A percentile compares a stretch with the other conserved stretches of the same genome.
Evolutionary conservation across 148 eudicot species (phyloP).

Genomic region (Amaranthus hypochondriacus): DNA sequence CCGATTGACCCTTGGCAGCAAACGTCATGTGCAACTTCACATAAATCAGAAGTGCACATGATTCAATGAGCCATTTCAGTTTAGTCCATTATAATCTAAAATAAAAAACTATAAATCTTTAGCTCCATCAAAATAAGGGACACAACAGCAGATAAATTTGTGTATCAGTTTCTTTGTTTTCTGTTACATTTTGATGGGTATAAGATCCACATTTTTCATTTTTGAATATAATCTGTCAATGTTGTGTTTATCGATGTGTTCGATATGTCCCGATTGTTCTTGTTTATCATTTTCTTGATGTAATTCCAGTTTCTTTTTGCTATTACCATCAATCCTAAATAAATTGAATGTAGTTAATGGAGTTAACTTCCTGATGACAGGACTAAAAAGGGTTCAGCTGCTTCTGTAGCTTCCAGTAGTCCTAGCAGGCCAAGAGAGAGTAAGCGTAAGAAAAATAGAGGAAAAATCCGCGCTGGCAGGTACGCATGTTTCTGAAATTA

Average conservation of each 20-base stretch:
- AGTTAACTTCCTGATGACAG: constrained; percentile 34
- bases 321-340: background rate
- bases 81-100: too few species aligned
- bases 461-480: constrained; percentile 99
- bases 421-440: constrained; percentile 62
- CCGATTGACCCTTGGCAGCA: too few species aligned
- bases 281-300: constrained; percentile 1
- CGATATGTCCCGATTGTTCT: background rate
- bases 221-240: background rate
- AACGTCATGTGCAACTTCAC: too few species aligned
- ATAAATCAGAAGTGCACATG: too few species aligned
- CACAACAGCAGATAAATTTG: too few species aligned
- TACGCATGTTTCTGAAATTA: constrained; percentile 22
- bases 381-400: constrained; percentile 60
- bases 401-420: constrained; percentile 56
- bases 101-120: too few species aligned
- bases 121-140: too few species aligned
- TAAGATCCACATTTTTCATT: background rate
- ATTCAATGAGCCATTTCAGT: too few species aligned
- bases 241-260: background rate
- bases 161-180: background rate
- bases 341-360: background rate
- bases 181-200: background rate
- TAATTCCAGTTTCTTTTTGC: background rate
- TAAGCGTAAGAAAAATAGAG: constrained; percentile 65